Evolutionary conservation across 257 asterid genomes (phyloP).

Genomic region (Solanum lignicaule): DNA sequence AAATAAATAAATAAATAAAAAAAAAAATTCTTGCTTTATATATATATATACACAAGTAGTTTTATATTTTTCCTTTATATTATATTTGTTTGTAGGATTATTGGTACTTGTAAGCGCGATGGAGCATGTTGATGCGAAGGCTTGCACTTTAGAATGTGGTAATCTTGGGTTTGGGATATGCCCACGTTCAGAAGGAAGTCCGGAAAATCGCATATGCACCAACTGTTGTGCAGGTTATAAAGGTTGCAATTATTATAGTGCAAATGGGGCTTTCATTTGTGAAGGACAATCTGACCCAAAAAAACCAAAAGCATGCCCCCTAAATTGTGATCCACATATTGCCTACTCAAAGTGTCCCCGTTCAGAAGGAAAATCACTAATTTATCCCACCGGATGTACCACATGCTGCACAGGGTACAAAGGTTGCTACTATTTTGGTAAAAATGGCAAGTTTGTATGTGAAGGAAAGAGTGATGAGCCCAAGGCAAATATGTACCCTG

Average conservation of each 20-base stretch:
- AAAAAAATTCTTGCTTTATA: background rate
- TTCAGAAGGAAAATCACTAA: background rate
- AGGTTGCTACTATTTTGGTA: background rate
- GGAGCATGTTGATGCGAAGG: background rate
- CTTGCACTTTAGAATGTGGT: background rate
- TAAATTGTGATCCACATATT: background rate
- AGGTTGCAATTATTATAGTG: background rate
- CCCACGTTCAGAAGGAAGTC: background rate
- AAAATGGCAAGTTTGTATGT: background rate
- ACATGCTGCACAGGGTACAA: background rate
- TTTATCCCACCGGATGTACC: background rate
- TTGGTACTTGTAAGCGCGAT: background rate
- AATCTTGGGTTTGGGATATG: background rate
- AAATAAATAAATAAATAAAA: no score
- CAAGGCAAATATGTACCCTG: background rate
- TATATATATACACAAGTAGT: background rate
- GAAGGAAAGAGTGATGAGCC: background rate
- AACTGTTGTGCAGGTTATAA: background rate
- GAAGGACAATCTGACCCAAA: background rate
- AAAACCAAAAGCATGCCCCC: background rate
- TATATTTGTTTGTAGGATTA: background rate
- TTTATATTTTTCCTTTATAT: no score
- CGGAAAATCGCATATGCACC: background rate
- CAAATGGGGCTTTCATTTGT: background rate
- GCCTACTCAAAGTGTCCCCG: background rate